Evolutionary conservation across 805 yeast genomes (phyloP), one percentile per base, ranked within the genome.

Genomic region (Pichia insulana): DNA sequence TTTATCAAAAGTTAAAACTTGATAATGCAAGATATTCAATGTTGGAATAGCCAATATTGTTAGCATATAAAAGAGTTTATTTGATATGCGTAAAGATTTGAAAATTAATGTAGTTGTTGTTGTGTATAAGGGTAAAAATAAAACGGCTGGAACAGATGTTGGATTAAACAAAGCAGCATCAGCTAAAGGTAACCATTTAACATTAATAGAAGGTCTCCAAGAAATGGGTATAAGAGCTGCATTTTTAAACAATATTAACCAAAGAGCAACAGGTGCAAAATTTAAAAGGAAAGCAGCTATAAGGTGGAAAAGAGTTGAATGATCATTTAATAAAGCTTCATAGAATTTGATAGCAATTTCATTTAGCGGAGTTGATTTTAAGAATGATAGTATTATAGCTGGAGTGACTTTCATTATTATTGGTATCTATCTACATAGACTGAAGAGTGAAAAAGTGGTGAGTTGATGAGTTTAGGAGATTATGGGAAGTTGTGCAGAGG

Each of bases 231-330:
- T 75, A 2, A 64, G 32, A 2, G 76, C 77, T 1, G 84, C 83
- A 51, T 77, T 69, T 55, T 76, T 73, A 61, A 78, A 79, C 18
- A 76, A 69, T 32, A 58, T 43, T 34, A 79, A 59, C 84, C 84
- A 78, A 17, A 69, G 50, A 31, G 73, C 61, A 3, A 78, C 70
- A 0, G 77, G 78, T 2, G 67, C 55, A 55, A 79, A 78, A 54
- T 74, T 76, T 36, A 68, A 45, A 34, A 58, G 47, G 46, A 78
- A 78, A 48, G 69, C 72, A 32, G 71, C 40, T 1, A 65, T 55
- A 3, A 76, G 19, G 9, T 28, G 15, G 31, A 13, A 16, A 25
- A 30, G 3, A 7, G 19, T 12, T n/a, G 40, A 19, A 25, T 34
- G 27, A 10, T 34, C 38, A 18, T 40, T 40, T 13, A 37, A 19